Conservation (phyloP, 352 stramenopile genomes). For the Phytopythium litorale region DNA sequence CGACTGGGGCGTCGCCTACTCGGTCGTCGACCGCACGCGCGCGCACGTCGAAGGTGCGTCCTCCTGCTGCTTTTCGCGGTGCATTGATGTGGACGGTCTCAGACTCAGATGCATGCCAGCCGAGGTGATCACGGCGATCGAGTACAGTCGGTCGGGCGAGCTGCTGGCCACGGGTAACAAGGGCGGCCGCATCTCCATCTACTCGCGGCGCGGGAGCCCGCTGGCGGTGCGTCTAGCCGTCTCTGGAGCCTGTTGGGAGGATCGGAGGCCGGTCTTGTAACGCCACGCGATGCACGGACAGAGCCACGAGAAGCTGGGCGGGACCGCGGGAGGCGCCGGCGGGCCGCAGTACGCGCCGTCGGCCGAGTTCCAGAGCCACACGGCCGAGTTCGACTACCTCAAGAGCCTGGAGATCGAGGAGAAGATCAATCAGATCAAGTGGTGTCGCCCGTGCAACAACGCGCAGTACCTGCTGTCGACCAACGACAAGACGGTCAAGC, state of each 20-base stretch:
- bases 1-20: slow-evolving; percentile 56
- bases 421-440: slow-evolving; percentile 98
- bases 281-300: background rate
- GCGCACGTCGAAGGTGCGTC: slow-evolving; percentile 61
- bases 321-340: slow-evolving; percentile 20
- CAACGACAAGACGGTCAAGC: slow-evolving; percentile 98
- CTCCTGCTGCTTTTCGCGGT: too few species aligned
- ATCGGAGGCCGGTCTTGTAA: too few species aligned
- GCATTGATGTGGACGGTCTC: too few species aligned
- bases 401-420: slow-evolving; percentile 97
- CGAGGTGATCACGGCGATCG: slow-evolving; percentile 93
- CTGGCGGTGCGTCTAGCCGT: slow-evolving; percentile 14
- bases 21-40: slow-evolving; percentile 41
- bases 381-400: slow-evolving; percentile 97
- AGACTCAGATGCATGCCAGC: slow-evolving; percentile 27
- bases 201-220: slow-evolving; percentile 49
- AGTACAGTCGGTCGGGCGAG: slow-evolving; percentile 91
- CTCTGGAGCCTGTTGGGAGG: too few species aligned
- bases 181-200: slow-evolving; percentile 91
- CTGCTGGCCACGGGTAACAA: slow-evolving; percentile 94
- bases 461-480: slow-evolving; percentile 93
- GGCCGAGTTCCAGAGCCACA: slow-evolving; percentile 95
- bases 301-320: slow-evolving; percentile 20
- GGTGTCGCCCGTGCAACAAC: slow-evolving; percentile 86
- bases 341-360: slow-evolving; percentile 69